Percentiles rank a stretch among this genome's conserved stretches.
Conservation (phyloP, 257 asterid genomes). For the Dorcoceras hygrometricum region DNA sequence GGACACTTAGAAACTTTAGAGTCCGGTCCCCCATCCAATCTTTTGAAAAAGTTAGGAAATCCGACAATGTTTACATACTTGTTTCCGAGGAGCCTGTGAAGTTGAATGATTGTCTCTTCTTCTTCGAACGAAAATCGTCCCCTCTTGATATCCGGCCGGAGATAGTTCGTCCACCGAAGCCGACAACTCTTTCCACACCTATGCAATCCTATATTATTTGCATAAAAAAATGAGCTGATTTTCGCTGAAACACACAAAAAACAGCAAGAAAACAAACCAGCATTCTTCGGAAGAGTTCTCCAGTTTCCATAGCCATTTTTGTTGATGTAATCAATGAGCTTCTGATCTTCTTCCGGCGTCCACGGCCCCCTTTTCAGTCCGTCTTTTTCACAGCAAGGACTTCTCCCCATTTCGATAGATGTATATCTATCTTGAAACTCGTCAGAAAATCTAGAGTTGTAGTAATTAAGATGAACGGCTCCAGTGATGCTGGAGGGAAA, state of each 20-base stretch:
- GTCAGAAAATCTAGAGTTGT: not conserved
- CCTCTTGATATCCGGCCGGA: conserved; percentile 58
- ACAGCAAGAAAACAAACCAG: conserved; percentile 34
- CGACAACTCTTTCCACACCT: conserved; percentile 75
- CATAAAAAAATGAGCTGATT: not conserved
- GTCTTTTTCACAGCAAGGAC: conserved; percentile 61
- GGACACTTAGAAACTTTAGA: not conserved
- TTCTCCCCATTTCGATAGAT: conserved; percentile 44
- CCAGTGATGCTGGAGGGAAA: not conserved
- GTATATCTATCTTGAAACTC: not conserved
- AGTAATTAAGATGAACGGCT: not conserved
- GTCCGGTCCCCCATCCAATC: not conserved
- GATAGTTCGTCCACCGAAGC: conserved; percentile 59
- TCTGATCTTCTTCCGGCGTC: conserved; percentile 64
- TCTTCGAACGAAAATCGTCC: conserved; percentile 62
- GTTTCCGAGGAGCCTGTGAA: conserved; percentile 57
- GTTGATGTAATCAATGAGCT: conserved; percentile 49
- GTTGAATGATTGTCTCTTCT: conserved; percentile 64
- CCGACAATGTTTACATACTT: conserved; percentile 37
- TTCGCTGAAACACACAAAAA: not conserved
- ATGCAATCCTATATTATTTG: conserved; percentile 39
- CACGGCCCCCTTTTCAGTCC: conserved; percentile 68
- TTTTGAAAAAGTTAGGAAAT: not conserved
- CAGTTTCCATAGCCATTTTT: conserved; percentile 57
- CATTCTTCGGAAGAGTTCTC: conserved; percentile 64